These are phyloP conservation scores for Endoconidiophora laricicola DNA, from an alignment of 2,329 filamentous ascomycete species.

Conservation along the genomic window DNA sequence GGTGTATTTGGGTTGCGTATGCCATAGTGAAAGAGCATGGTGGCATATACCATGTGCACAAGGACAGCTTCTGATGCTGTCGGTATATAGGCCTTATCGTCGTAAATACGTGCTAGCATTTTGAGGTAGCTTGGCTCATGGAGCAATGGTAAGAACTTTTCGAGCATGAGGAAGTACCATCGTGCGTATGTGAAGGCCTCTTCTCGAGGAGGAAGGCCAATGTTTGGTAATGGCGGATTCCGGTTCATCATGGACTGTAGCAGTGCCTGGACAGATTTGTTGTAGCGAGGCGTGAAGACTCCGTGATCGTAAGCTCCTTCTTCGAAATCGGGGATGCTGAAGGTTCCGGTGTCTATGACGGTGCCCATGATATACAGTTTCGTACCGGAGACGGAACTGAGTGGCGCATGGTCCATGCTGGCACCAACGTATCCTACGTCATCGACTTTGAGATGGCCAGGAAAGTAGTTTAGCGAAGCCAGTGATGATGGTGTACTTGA, in stretches of 20 bases:
- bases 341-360: constrained; percentile 62
- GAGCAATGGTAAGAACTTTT: constrained; percentile 58
- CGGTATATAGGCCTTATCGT: constrained; percentile 47
- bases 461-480: constrained; percentile 22
- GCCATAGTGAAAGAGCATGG: constrained; percentile 64
- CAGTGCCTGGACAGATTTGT: constrained; percentile 57
- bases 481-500: constrained; percentile 3
- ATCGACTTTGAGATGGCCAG: constrained; percentile 36
- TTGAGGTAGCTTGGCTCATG: constrained; percentile 58
- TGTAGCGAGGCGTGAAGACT: constrained; percentile 33
- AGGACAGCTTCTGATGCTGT: constrained; percentile 49
- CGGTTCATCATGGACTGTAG: constrained; percentile 47
- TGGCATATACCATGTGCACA: constrained; percentile 65
- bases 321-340: constrained; percentile 48
- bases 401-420: constrained; percentile 36
- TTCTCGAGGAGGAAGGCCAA: constrained; percentile 44
- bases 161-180: constrained; percentile 60
- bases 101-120: constrained; percentile 49
- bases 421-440: constrained; percentile 46
- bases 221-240: constrained; percentile 36
- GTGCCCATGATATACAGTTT: constrained; percentile 64
- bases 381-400: constrained; percentile 61
- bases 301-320: constrained; percentile 23
- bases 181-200: constrained; percentile 53
- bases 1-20: constrained; percentile 45